Percentiles rank a stretch among this genome's conserved stretches.
Conservation (phyloP, 352 stramenopile species). For the Pythium phragmitis region DNA sequence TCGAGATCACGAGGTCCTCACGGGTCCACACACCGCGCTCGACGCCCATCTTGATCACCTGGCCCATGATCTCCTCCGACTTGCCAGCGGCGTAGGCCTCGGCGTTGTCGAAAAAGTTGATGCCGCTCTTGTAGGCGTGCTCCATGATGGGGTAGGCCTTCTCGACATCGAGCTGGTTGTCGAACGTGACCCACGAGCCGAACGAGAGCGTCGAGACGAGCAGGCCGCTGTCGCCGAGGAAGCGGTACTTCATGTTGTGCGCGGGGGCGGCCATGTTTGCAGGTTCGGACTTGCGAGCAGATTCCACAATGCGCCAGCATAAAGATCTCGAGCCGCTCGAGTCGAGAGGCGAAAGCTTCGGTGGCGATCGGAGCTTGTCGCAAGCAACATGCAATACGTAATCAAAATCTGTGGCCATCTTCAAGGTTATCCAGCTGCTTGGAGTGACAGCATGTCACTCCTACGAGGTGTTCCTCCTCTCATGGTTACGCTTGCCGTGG, state of each 20-base stretch:
- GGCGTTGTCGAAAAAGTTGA: constrained; percentile 73
- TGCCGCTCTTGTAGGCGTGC: constrained; percentile 49
- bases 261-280: not conserved
- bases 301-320: not conserved
- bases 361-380: not conserved
- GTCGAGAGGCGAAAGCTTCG: not conserved
- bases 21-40: constrained; percentile 37
- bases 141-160: constrained; percentile 52
- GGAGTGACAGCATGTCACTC: not conserved
- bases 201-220: constrained; percentile 52
- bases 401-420: not conserved
- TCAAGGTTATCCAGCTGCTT: not conserved
- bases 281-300: not conserved
- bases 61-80: constrained; percentile 46
- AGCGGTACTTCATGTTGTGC: constrained; percentile 50
- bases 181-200: constrained; percentile 46
- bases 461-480: not conserved
- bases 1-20: constrained; percentile 62
- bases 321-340: no score
- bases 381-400: no score
- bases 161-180: constrained; percentile 44
- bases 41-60: constrained; percentile 45
- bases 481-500: not conserved
- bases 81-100: constrained; percentile 46
- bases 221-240: constrained; percentile 45